Evolutionary conservation across 106 monocot genomes (phyloP), one percentile per base, ranked within the genome.

Genomic region (Iris macrosiphon): DNA sequence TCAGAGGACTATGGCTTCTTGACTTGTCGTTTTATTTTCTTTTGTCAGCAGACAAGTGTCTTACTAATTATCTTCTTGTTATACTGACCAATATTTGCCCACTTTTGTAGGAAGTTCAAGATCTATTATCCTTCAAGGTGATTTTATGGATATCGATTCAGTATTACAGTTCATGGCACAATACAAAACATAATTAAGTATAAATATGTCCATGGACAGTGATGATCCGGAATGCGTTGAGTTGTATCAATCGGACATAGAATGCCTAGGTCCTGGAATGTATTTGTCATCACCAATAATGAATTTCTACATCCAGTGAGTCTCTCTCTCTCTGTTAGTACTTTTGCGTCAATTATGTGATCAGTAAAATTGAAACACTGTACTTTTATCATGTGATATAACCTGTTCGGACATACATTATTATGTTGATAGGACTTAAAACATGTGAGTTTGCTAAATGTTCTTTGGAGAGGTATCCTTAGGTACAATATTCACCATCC

Each of bases 301-400:
- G 86, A 90, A 90, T 63, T 96, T 86, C 64, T 96, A 83, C 59
- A 90, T 96, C 40, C 64, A 32, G 96, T 96, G 68, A 80, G 89
- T 63, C 31, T 34, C 64, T 18, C 32, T 14, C 6, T 18, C 19
- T 15, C 22, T 15, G 22, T 23, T 15, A n/a, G n/a, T n/a, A n/a
- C n/a, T 45, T 45, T 23, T 22, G 13, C 6, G 23, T 45, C 4
- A 6, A 23, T 7, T 21, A 8, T 45, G 22, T n/a, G n/a, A n/a
- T n/a, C n/a, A n/a, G n/a, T n/a, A n/a, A n/a, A n/a, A n/a, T n/a
- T n/a, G n/a, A n/a, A n/a, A n/a, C n/a, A n/a, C n/a, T n/a, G n/a
- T n/a, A n/a, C n/a, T n/a, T n/a, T n/a, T n/a, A n/a, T n/a, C n/a
- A n/a, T n/a, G n/a, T n/a, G n/a, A n/a, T n/a, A n/a, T n/a, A n/a